Evolutionary conservation across 768 basidiomycete species (phyloP), one percentile per base, ranked within the genome.

Genomic region (Russula sp.): DNA sequence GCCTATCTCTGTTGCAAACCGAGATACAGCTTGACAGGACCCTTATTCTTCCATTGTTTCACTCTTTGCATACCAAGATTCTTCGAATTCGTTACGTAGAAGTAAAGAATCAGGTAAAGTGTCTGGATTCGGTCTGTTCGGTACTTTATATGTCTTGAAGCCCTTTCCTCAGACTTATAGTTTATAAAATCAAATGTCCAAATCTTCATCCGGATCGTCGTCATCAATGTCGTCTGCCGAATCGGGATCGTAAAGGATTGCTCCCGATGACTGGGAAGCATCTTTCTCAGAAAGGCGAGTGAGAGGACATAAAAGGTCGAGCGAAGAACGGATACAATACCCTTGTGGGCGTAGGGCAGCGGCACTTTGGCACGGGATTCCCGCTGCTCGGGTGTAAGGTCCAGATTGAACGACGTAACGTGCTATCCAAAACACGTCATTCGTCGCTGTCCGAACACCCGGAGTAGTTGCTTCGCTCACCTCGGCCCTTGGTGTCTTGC

Each of bases 161-260:
- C n/a, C 14, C 62, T 58, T 13, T 11, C 46, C 46, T 48, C 46
- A 22, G 46, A 22, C 46, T 48, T 63, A 18, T 44, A 52, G 10
- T 26, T 46, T 46, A 48, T 34, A 32, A 48, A 55, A 48, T 66
- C 74, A 94, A 62, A 94, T 89, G 70, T 96, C 91, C 64, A 96
- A 77, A 75, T 96, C 94, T 72, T 96, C 94, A 69, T 97, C 94
- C 24, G 94, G 94, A 78, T 97, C 94, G 61, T 96, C 94, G 60
- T 95, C 94, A 72, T 97, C 94, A 57, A 95, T 83, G 69, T 97
- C 94, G 71, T 97, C 94, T 30, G 90, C 93, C 30, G 91, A 92
- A 72, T 95, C 94, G 10, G 94, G 93, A 69, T 94, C 92, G 67
- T 96, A 97, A 65, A 88, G 79, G 60, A 97, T 95, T 1, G 83